Percentiles rank a stretch among this genome's conserved stretches.
Conservation (phyloP, 257 asterid genomes). For the Solanum tarijense region DNA sequence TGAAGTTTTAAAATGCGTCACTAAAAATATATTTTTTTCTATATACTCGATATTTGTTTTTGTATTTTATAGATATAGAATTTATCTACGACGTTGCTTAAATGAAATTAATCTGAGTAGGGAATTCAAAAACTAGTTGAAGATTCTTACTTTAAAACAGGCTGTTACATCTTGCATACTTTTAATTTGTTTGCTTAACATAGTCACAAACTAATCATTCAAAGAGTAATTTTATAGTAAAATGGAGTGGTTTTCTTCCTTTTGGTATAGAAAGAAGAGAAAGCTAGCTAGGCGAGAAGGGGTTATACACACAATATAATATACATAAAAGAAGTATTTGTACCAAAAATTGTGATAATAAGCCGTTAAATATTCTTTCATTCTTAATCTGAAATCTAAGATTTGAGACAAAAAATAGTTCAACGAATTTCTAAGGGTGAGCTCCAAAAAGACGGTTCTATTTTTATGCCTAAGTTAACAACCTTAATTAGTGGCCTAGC, state of each 20-base stretch:
- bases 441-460: fast-evolving
- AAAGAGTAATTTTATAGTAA: not conserved
- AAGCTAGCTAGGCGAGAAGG: not conserved
- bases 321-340: not conserved
- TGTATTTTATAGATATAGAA: no score
- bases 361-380: not conserved
- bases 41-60: not conserved
- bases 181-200: not conserved
- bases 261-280: not conserved
- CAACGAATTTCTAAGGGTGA: not conserved
- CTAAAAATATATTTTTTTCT: not conserved
- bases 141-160: not conserved
- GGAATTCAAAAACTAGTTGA: not conserved
- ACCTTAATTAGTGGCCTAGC: not conserved
- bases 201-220: not conserved
- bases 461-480: not conserved
- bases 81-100: no score
- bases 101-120: no score
- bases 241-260: not conserved
- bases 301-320: not conserved
- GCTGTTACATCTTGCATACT: not conserved
- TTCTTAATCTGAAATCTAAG: fast-evolving
- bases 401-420: not conserved
- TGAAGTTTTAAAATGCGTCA: not conserved
- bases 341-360: not conserved